Base-by-base conservation (phyloP, 2,329 filamentous ascomycete species). In the Verticillium zaregamsianum region DNA sequence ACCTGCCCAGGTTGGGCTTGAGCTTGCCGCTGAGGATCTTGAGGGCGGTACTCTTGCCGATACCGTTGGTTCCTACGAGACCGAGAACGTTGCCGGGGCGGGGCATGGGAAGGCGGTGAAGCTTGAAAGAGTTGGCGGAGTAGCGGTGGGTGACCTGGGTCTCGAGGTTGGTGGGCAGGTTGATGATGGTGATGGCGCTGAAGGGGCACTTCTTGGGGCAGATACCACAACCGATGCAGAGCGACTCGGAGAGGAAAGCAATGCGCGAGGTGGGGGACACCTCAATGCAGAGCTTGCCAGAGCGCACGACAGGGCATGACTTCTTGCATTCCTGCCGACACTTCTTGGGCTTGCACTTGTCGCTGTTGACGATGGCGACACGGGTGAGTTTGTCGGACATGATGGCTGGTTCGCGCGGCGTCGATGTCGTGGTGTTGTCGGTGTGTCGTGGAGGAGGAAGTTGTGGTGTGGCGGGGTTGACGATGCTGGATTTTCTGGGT, bases 151-250 rank as follows among this genome's bases (percentile, higher is more conserved):
- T 98, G 73, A 99, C 93, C 77, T 98, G 91, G 68, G 90, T 96
- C 79, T 99, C 95, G 78, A 99, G 90, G 80, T 99, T 99, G 76
- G 95, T 99, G 70, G 96, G 95, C 84, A 99, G 82, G 83, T 99
- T 99, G 92, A 99, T 99, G 78, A 99, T 99, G 77, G 94, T 96
- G 80, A 99, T 99, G 71, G 95, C 95, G 74, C 93, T 90, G 79
- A 99, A 99, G 17, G 95, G 95, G 78, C 95, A 99, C 79, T 98
- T 98, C 84, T 99, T 99, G 55, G 94, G 93, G 79, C 96, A 99
- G 81, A 99, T 99, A 89, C 95, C 96, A 75, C 96, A 99, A 78
- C 95, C 95, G 72, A 98, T 97, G 77, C 94, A 97, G 65, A 97
- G 87, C 66, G 87, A 88, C 79, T 99, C 95, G 68, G 94, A 98